These are phyloP conservation scores for Trichaptum fuscoviolaceum DNA, from an alignment of 768 basidiomycete species.

Conservation along the genomic window DNA sequence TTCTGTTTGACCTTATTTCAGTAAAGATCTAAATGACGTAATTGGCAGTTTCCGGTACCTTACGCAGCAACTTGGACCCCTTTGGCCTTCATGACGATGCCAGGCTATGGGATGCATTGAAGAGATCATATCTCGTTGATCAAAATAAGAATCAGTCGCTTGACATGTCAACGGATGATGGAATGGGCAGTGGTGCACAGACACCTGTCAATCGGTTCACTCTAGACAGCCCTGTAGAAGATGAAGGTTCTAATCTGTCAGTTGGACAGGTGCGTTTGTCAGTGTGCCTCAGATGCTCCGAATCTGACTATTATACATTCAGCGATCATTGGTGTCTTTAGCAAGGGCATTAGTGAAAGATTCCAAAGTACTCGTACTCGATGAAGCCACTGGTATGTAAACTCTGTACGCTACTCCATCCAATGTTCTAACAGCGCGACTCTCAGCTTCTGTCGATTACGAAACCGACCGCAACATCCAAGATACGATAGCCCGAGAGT, in stretches of 20 bases:
- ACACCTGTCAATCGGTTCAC: constrained; percentile 53
- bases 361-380: constrained; percentile 77
- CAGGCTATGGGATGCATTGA: constrained; percentile 82
- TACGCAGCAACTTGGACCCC: constrained; percentile 87
- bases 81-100: constrained; percentile 78
- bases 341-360: constrained; percentile 88
- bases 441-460: constrained; percentile 74
- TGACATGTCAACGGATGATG: constrained; percentile 17
- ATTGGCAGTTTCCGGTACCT: constrained; percentile 63
- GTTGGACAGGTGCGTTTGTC: constrained; percentile 50
- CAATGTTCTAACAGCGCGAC: background rate
- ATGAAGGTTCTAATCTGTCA: constrained; percentile 81
- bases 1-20: background rate
- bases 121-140: constrained; percentile 78
- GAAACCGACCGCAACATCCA: constrained; percentile 92
- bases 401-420: background rate
- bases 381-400: constrained; percentile 73
- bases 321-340: constrained; percentile 81
- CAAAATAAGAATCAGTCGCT: constrained; percentile 23
- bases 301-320: constrained; percentile 14
- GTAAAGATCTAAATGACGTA: constrained; percentile 1
- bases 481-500: constrained; percentile 80
- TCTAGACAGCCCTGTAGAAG: constrained; percentile 79
- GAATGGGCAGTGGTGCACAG: constrained; percentile 36
- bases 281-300: background rate